These are phyloP conservation scores for Metschnikowia peoriensis DNA, from an alignment of 805 yeast species.

Conservation along the genomic window DNA sequence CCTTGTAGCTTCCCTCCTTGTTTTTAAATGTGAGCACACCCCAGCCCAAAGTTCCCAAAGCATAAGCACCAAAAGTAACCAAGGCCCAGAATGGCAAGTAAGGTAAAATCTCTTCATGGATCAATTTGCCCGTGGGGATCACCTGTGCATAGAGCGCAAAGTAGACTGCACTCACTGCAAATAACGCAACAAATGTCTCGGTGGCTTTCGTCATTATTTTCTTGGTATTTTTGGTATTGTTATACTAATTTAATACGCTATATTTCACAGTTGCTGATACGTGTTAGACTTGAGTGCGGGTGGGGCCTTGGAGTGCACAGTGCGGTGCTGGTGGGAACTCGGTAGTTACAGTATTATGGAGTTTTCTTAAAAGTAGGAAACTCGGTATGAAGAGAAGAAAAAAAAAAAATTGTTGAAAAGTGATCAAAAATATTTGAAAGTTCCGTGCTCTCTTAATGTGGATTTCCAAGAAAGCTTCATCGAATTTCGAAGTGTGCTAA, in stretches of 20 bases:
- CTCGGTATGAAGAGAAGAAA: too few species aligned
- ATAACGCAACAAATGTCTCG: slow-evolving; percentile 50
- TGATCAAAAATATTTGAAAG: too few species aligned
- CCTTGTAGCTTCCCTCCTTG: slow-evolving; percentile 64
- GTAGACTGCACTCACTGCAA: slow-evolving; percentile 51
- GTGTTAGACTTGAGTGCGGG: slow-evolving; percentile 3
- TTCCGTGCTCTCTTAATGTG: too few species aligned
- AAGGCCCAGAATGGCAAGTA: slow-evolving; percentile 69
- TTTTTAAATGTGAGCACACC: slow-evolving; percentile 69
- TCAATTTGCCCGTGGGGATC: slow-evolving; percentile 50
- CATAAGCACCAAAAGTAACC: slow-evolving; percentile 66
- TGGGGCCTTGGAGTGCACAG: too few species aligned
- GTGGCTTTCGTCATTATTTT: slow-evolving; percentile 63
- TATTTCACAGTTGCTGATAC: not conserved
- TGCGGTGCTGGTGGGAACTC: too few species aligned
- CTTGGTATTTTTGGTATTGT: not conserved
- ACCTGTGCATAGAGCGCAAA: slow-evolving; percentile 49
- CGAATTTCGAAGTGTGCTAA: too few species aligned
- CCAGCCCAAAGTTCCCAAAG: slow-evolving; percentile 65
- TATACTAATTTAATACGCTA: too few species aligned
- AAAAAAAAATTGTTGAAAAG: too few species aligned
- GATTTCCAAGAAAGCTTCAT: too few species aligned
- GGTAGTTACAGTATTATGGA: too few species aligned
- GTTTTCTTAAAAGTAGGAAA: too few species aligned
- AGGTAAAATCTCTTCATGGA: slow-evolving; percentile 58